Evolutionary conservation across 2,329 filamentous ascomycete species (phyloP).

Genomic region (Verticillium dahliae): DNA sequence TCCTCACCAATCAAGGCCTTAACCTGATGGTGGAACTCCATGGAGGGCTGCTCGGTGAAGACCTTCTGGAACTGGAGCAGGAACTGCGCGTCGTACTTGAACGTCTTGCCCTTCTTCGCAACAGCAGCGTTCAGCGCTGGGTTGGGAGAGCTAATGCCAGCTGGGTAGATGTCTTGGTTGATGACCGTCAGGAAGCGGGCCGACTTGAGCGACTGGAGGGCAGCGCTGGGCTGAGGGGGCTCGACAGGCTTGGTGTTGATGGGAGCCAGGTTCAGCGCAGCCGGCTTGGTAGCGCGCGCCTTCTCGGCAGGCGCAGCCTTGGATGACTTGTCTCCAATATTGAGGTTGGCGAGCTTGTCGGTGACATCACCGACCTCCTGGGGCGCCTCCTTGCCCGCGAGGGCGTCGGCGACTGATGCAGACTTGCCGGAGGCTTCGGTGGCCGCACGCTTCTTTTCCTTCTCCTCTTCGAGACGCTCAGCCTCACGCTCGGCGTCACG

Average conservation of each 20-base stretch:
- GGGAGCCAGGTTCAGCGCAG: constrained; percentile 79
- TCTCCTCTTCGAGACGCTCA: constrained; percentile 67
- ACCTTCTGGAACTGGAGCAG: constrained; percentile 92
- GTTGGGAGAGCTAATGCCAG: constrained; percentile 81
- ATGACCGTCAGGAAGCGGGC: constrained; percentile 81
- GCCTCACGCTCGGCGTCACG: constrained; percentile 67
- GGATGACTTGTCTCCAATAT: constrained; percentile 32
- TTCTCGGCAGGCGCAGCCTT: constrained; percentile 49
- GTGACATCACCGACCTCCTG: constrained; percentile 38
- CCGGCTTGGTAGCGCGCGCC: constrained; percentile 61
- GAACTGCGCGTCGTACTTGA: constrained; percentile 94
- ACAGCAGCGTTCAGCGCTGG: constrained; percentile 80
- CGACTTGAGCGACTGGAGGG: constrained; percentile 87
- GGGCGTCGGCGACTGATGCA: constrained; percentile 44
- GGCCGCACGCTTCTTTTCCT: constrained; percentile 48
- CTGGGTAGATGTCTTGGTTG: constrained; percentile 73
- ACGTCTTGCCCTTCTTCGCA: constrained; percentile 70
- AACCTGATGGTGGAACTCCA: constrained; percentile 90
- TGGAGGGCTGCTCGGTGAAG: constrained; percentile 92
- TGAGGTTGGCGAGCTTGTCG: constrained; percentile 46
- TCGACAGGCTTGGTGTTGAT: constrained; percentile 80
- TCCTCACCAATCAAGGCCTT: constrained; percentile 81
- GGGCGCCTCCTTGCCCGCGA: constrained; percentile 31
- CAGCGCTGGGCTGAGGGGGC: constrained; percentile 86
- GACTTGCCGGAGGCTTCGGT: constrained; percentile 43